Percentiles rank a stretch among this genome's conserved stretches.
Conservation (phyloP, 371 early-diverging fungal species). For the Mucor piriformis region DNA sequence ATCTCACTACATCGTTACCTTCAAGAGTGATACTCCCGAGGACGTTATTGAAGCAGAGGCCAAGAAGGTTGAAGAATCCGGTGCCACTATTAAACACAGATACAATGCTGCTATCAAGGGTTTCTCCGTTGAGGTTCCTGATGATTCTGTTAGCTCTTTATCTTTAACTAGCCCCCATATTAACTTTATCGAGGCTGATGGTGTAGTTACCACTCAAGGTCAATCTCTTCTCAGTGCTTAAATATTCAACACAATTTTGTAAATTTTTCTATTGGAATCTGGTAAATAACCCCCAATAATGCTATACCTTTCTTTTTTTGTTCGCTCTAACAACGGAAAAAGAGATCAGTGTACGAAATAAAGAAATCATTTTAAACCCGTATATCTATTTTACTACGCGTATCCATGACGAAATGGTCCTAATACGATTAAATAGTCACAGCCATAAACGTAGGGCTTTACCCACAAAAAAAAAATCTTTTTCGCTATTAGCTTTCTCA, state of each 20-base stretch:
- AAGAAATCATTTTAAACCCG: neutral
- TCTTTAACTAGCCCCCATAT: conserved; percentile 38
- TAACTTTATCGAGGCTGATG: conserved; percentile 55
- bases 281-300: neutral
- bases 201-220: conserved; percentile 56
- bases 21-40: conserved; percentile 48
- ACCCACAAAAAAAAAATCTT: neutral
- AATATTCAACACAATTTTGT: neutral
- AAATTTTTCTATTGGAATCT: neutral
- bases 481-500: neutral
- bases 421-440: neutral
- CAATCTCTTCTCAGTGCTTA: conserved; percentile 11
- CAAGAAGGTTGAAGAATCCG: conserved; percentile 38
- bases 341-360: neutral
- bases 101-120: conserved; percentile 47
- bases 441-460: neutral
- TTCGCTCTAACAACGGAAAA: neutral
- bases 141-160: conserved; percentile 29
- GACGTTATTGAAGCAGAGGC: conserved; percentile 44
- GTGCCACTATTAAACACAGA: conserved; percentile 40
- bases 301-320: neutral
- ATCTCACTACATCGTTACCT: conserved; percentile 51
- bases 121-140: conserved; percentile 56
- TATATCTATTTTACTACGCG: neutral
- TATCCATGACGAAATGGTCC: neutral